Evolutionary conservation across 1,139 yeast genomes (phyloP), one percentile per base, ranked within the genome.

Genomic region (Yamadazyma sp.): DNA sequence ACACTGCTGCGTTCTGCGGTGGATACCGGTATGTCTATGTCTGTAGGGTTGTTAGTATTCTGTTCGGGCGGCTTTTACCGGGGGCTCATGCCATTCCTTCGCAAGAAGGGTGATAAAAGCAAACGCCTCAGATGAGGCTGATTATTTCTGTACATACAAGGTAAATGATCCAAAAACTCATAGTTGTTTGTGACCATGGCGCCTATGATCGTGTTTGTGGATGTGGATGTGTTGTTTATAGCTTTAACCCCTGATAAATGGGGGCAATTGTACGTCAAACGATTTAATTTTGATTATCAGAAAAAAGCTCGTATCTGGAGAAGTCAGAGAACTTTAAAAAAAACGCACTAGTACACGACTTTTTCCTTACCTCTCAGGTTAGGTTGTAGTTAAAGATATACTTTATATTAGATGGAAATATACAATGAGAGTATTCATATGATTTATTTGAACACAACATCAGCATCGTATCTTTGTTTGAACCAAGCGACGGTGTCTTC

Each of bases 391-490:
- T n/a, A n/a, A 22, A 27, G 30, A 26, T 29, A 17, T 26, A 26
- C 17, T 27, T 16, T 35, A 35, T 26, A 35, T 35, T 35, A 35
- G 24, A 27, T 18, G 9, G 15, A 14, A 22, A 26, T 30, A 18
- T 26, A 30, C 20, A 17, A 16, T 16, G 15, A 11, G 17, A 20
- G 22, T 20, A 20, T 8, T n/a, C 15, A 33, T 17, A 16, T 33
- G 22, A 53, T 59, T 77, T 84, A 84, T 77, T 85, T 84, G 79
- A 81, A 79, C 74, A 86, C 77, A 65, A 92, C 98, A 64, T 88
- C 94, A 69, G 98, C 98, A 77, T 94, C 99, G 82, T 92, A 92
- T 82, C 87, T 92, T 75, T 89, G 94, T 86, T 92, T 94, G 94
- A 92, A 92, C 99, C 99, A 92, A 73, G 81, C 77, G 73, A 92